Evolutionary conservation across 495 filamentous ascomycete species (phyloP).

Genomic region (Ascobolus immersus): DNA sequence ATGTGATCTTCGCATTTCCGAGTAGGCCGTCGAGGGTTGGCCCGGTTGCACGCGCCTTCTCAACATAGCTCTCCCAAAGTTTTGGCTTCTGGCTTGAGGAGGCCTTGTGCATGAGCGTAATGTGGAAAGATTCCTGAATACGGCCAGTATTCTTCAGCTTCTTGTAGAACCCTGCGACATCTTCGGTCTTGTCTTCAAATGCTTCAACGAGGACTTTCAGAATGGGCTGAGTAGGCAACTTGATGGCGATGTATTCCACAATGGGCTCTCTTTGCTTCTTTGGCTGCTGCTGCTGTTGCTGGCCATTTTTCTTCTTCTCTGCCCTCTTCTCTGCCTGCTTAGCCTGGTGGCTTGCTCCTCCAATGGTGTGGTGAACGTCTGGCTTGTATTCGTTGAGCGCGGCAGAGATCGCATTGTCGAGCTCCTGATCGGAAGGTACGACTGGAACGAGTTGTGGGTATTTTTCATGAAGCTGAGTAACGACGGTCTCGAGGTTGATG

Average conservation of each 20-base stretch:
- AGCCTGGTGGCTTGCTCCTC: slow-evolving; percentile 19
- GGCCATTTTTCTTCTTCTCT: slow-evolving; percentile 19
- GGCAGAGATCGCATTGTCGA: slow-evolving; percentile 53
- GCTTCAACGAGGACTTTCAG: not conserved
- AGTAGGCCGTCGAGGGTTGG: slow-evolving; percentile 24
- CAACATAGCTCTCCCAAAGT: slow-evolving; percentile 41
- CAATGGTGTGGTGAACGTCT: slow-evolving; percentile 44
- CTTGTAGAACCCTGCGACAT: slow-evolving; percentile 39
- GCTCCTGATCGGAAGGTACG: slow-evolving; percentile 45
- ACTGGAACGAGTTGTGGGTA: slow-evolving; percentile 50
- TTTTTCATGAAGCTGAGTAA: slow-evolving; percentile 36
- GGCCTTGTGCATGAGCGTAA: slow-evolving; percentile 72
- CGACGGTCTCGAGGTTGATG: slow-evolving; percentile 59
- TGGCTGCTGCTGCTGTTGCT: slow-evolving; percentile 13
- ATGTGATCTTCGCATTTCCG: slow-evolving; percentile 22
- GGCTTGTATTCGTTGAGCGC: slow-evolving; percentile 61
- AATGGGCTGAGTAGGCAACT: slow-evolving; percentile 24
- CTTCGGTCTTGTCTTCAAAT: slow-evolving; percentile 13
- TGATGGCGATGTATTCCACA: slow-evolving; percentile 65
- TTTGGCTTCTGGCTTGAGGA: slow-evolving; percentile 14
- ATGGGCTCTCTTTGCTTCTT: slow-evolving; percentile 23
- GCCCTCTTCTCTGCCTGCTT: slow-evolving; percentile 18
- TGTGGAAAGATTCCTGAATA: slow-evolving; percentile 67
- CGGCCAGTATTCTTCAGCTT: slow-evolving; percentile 46
- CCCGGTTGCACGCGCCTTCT: not conserved